phyloP scores from a whole-genome alignment of 768 basidiomycete genomes.

The Pulveroboletus sp. region DNA sequence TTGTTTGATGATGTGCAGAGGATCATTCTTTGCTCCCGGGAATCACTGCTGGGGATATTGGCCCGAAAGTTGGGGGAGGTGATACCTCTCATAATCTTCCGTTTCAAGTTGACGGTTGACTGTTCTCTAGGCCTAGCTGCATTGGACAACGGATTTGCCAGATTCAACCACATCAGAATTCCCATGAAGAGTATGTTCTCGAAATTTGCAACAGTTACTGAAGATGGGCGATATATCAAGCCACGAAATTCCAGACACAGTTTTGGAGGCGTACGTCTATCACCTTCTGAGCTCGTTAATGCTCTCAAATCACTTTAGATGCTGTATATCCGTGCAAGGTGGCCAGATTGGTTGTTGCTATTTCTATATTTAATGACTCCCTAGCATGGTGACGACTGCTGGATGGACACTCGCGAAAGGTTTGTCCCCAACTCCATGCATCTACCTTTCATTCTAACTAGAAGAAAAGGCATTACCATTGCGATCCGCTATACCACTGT shows the following conservation, averaged over 20 bases:
- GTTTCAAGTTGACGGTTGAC: not conserved
- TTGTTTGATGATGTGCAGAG: conserved; percentile 36
- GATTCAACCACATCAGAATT: conserved; percentile 63
- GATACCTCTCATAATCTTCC: not conserved
- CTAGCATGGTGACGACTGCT: conserved; percentile 60
- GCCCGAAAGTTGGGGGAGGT: conserved; percentile 35
- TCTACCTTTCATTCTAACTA: not conserved
- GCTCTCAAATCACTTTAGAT: conserved; percentile 41
- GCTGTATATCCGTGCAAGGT: conserved; percentile 71
- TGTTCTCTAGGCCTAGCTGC: conserved; percentile 44
- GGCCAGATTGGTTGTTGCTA: not conserved
- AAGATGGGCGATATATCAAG: conserved; percentile 59
- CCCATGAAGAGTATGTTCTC: conserved; percentile 73
- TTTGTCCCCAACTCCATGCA: conserved; percentile 15
- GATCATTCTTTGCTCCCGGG: conserved; percentile 60
- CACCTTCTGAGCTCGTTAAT: not conserved
- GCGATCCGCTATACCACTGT: conserved; percentile 72
- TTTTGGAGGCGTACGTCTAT: conserved; percentile 62
- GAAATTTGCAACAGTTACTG: conserved; percentile 67
- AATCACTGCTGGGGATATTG: conserved; percentile 69
- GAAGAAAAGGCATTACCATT: conserved; percentile 50
- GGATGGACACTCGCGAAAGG: conserved; percentile 70
- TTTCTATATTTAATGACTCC: not conserved
- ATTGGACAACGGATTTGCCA: conserved; percentile 67
- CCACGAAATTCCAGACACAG: conserved; percentile 74